Percentiles rank a stretch among this genome's conserved stretches.
phyloP scores from a whole-genome alignment of 176 grass and related monocot genomes.

The Triticum urartu region DNA sequence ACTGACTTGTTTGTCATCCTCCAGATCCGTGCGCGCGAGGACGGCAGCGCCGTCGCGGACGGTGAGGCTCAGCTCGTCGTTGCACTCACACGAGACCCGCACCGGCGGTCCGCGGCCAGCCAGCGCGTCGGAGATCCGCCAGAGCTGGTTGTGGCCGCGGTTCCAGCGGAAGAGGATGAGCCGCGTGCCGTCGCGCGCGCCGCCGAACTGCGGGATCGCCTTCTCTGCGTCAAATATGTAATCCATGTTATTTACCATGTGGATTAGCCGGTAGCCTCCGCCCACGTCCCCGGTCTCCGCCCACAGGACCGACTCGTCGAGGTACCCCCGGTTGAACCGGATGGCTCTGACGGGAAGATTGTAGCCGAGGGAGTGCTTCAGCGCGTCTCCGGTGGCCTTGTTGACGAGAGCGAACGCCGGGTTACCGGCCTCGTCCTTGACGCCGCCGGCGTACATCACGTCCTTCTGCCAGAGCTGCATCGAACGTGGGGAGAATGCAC shows the following conservation, averaged over 20 bases:
- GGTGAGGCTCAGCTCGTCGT: not conserved
- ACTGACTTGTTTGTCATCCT: conserved; percentile 8
- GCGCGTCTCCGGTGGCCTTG: conserved; percentile 39
- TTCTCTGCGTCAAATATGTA: conserved; percentile 46
- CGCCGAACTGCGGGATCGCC: conserved; percentile 27
- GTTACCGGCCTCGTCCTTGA: conserved; percentile 56
- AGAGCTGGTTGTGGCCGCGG: conserved; percentile 42
- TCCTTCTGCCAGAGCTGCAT: conserved; percentile 52
- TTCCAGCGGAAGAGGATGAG: conserved; percentile 51
- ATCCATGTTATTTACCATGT: conserved; percentile 48
- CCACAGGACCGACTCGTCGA: conserved; percentile 60
- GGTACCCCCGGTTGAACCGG: conserved; percentile 24
- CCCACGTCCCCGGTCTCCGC: conserved; percentile 28
- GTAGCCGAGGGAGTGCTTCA: conserved; percentile 6
- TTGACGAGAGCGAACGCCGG: conserved; percentile 54
- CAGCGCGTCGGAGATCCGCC: conserved; percentile 16
- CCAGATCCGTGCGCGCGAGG: not conserved
- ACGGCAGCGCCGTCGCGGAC: conserved; percentile 16
- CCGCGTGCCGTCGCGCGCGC: conserved; percentile 40
- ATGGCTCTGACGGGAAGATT: not conserved
- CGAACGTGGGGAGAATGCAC: too few relatives aligned
- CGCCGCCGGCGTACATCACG: conserved; percentile 16
- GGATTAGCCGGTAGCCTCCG: conserved; percentile 41
- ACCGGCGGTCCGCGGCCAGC: not conserved
- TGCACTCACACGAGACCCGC: conserved; percentile 20